These are phyloP conservation scores for Neurospora sp. DNA, from an alignment of 495 filamentous ascomycete genomes.

Conservation along the genomic window DNA sequence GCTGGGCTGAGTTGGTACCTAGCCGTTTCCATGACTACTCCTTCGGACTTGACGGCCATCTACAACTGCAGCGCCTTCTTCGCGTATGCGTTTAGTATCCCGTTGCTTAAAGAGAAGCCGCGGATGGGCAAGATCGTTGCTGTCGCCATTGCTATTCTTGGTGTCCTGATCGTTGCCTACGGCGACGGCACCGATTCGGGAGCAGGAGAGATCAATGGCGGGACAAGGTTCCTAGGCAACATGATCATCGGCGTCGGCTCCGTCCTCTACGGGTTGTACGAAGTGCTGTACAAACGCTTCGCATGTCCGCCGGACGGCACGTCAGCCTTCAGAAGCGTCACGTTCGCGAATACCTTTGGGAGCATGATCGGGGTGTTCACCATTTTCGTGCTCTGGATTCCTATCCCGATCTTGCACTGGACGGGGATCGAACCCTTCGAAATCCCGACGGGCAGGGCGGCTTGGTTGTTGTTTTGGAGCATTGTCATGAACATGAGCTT, in stretches of 20 bases:
- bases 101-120: constrained; percentile 72
- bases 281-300: constrained; percentile 86
- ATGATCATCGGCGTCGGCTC: constrained; percentile 88
- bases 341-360: constrained; percentile 89
- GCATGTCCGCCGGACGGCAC: constrained; percentile 89
- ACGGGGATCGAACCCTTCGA: constrained; percentile 73
- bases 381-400: constrained; percentile 81
- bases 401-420: constrained; percentile 72
- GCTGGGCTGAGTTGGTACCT: constrained; percentile 94
- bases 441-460: constrained; percentile 64
- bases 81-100: constrained; percentile 91
- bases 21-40: constrained; percentile 84
- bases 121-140: constrained; percentile 72
- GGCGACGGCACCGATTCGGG: constrained; percentile 46
- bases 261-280: constrained; percentile 91
- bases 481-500: constrained; percentile 80
- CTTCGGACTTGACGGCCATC: constrained; percentile 89
- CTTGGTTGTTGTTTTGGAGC: constrained; percentile 68
- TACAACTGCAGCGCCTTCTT: constrained; percentile 99
- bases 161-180: constrained; percentile 88
- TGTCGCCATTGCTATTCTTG: constrained; percentile 74
- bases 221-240: constrained; percentile 66
- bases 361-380: constrained; percentile 80
- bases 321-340: constrained; percentile 68
- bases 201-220: constrained; percentile 25